These are phyloP conservation scores for Cryptosporidium sp. DNA, from an alignment of 169 alveolate species.

Conservation along the genomic window DNA sequence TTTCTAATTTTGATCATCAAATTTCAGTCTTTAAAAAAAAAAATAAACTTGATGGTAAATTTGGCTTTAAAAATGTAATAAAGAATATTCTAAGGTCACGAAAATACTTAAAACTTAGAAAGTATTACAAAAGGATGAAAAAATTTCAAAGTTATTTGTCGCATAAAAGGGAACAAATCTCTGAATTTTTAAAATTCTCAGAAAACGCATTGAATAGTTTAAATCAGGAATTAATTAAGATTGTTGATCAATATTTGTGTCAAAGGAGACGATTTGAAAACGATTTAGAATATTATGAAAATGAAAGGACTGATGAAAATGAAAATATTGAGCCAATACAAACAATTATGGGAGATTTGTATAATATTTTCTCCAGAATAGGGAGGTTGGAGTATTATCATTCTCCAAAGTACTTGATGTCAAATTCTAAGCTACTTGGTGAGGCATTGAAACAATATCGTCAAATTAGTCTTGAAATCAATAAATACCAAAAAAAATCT, in stretches of 20 bases:
- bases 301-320: background rate
- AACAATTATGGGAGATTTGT: slow-evolving; percentile 25
- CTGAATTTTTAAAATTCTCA: slow-evolving; percentile 23
- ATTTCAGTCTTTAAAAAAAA: slow-evolving; percentile 21
- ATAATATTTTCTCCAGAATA: slow-evolving; percentile 29
- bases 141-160: slow-evolving; percentile 16
- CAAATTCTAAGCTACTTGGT: slow-evolving; percentile 18
- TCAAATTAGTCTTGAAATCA: background rate
- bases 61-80: slow-evolving; percentile 9
- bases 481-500: slow-evolving; percentile 10
- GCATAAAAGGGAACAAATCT: slow-evolving; percentile 14
- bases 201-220: slow-evolving; percentile 1
- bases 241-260: slow-evolving; percentile 27
- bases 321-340: slow-evolving; percentile 36
- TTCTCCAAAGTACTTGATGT: slow-evolving; percentile 10
- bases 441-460: slow-evolving; percentile 14
- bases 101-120: slow-evolving; percentile 13
- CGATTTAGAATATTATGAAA: background rate
- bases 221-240: background rate
- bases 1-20: slow-evolving; percentile 22
- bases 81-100: slow-evolving; percentile 12
- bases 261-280: background rate
- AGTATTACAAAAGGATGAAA: slow-evolving; percentile 52
- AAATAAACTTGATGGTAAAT: slow-evolving; percentile 5
- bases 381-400: slow-evolving; percentile 34